Base-by-base conservation (phyloP, 73 alveolate genomes). In the Breviolum minutum region DNA sequence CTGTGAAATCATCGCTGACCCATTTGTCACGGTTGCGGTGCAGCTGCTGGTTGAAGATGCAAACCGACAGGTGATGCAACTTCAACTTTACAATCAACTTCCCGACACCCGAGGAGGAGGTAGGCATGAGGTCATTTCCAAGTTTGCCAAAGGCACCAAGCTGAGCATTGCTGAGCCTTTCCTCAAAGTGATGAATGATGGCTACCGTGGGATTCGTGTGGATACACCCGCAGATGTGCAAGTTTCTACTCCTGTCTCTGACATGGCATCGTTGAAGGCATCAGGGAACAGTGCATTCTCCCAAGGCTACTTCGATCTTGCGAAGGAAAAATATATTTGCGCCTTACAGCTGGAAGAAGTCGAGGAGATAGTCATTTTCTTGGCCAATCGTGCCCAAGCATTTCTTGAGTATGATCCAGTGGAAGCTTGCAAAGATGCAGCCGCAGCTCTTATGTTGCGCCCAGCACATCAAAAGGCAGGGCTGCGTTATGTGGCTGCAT, bases 301-400 rank as follows among this genome's bases (percentile, higher is more conserved):
- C 94, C 16, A 84, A 54, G 76, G 61, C 27, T 76, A 84, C 13
- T 84, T 54, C n/a, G 94, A 84, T 84, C 77, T 62, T 22, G 94
- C 94, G 62, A 54, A 20, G 77, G 77, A 84, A 61, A 16, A 22
- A 26, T 84, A 84, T 60, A 61, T 84, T 63, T 73, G 77, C 27
- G 94, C 94, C 26, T 26, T 84, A 76, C 74, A 84, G 94, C 76
- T 84, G n/a, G 62, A 20, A 62, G 94, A 84, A 26, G 77, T 60
- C n/a, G 76, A 83, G 6, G 92, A 83, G 74, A 24, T 84, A 24
- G 61, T 30, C 71, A 30, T 6, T 10, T 48, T 29, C 40, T 20
- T 81, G 70, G 90, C 90, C 71, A 81, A 81, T 76, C 93, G 93
- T 62, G 94, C 94, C 77, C 94, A 84, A 84, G 94, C 77, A 8